Evolutionary conservation across 139 green algal species (phyloP).

Genomic region (Chlorella sorokiniana): DNA sequence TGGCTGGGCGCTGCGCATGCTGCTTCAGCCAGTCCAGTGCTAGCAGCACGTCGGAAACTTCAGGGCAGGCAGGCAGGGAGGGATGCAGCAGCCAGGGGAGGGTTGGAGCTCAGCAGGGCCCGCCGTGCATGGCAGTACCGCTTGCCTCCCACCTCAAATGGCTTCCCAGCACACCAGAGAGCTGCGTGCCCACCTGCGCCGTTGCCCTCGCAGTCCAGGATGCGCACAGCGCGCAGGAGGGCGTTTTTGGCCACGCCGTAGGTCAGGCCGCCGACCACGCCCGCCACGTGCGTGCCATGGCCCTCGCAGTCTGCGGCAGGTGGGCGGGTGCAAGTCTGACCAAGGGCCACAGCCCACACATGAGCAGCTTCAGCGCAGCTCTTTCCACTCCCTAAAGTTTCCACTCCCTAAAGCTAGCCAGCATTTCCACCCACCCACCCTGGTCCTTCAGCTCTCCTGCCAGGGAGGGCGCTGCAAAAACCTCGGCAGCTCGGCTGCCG

Average conservation of each 20-base stretch:
- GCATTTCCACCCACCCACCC: not conserved
- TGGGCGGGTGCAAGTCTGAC: too few relatives aligned
- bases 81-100: not conserved
- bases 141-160: not conserved
- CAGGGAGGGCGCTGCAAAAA: slow-evolving; percentile 5
- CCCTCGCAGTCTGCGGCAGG: slow-evolving; percentile 64
- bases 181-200: slow-evolving; percentile 21
- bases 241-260: slow-evolving; percentile 76
- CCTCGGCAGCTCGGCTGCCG: slow-evolving; percentile 6
- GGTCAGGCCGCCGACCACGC: slow-evolving; percentile 59
- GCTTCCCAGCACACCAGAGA: not conserved
- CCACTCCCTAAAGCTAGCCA: not conserved
- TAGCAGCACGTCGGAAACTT: slow-evolving; percentile 52
- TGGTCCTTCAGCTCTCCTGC: not conserved
- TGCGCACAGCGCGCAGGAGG: slow-evolving; percentile 54
- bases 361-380: too few relatives aligned
- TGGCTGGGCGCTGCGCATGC: slow-evolving; percentile 59
- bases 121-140: not conserved
- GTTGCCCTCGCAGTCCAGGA: slow-evolving; percentile 67
- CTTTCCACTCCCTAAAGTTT: too few relatives aligned
- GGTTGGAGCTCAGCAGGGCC: not conserved
- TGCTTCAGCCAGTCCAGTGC: slow-evolving; percentile 70
- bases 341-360: too few relatives aligned
- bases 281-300: slow-evolving; percentile 76
- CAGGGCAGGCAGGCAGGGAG: too few relatives aligned